These are phyloP conservation scores for Adansonia digitata DNA, from an alignment of 345 rosid species.

Conservation along the genomic window DNA sequence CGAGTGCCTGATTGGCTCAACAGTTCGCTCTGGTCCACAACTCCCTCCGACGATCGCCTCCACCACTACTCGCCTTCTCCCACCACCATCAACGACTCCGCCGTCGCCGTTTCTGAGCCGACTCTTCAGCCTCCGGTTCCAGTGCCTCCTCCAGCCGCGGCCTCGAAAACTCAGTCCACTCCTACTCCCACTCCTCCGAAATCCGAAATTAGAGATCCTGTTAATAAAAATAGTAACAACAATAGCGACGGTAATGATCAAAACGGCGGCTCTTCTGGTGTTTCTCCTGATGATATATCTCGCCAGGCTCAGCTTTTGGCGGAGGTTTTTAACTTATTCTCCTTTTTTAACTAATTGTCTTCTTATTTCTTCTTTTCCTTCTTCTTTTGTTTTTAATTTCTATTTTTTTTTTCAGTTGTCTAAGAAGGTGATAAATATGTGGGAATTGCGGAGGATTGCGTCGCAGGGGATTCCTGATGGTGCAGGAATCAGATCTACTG, in stretches of 20 bases:
- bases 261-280: conserved; percentile 25
- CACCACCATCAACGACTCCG: conserved; percentile 17
- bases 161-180: conserved; percentile 27
- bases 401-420: conserved; percentile 44
- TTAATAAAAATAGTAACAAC: conserved; percentile 13
- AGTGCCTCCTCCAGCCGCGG: conserved; percentile 34
- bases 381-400: not conserved
- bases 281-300: conserved; percentile 64
- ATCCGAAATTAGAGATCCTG: conserved; percentile 35
- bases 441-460: conserved; percentile 73
- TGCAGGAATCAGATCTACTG: conserved; percentile 74
- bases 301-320: conserved; percentile 71
- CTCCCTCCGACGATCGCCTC: conserved; percentile 41
- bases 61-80: conserved; percentile 25
- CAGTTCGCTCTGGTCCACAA: conserved; percentile 81
- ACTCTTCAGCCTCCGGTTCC: conserved; percentile 31
- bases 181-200: conserved; percentile 31
- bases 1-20: conserved; percentile 96
- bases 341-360: not conserved
- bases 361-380: not conserved
- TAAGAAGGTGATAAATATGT: conserved; percentile 69
- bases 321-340: conserved; percentile 42
- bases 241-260: conserved; percentile 19
- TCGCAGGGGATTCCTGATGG: conserved; percentile 87
- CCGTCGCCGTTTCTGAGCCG: conserved; percentile 27